phyloP scores from a whole-genome alignment of 768 basidiomycete genomes.

The Suillus brevipes region DNA sequence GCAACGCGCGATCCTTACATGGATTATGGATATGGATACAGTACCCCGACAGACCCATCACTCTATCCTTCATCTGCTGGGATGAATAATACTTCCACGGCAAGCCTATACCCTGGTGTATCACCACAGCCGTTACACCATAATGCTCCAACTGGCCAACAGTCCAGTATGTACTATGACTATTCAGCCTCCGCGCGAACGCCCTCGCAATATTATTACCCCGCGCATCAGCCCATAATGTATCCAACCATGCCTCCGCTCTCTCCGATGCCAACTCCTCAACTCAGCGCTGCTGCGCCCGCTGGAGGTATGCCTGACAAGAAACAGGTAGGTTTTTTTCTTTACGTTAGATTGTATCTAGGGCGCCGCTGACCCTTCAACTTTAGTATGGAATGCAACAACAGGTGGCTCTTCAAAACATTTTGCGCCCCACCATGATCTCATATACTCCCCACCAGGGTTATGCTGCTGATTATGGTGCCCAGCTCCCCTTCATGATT shows the following conservation, averaged over 20 bases:
- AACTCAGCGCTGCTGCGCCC: slow-evolving; percentile 42
- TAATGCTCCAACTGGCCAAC: slow-evolving; percentile 43
- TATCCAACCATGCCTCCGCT: slow-evolving; percentile 54
- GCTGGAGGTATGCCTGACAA: slow-evolving; percentile 47
- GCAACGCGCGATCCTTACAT: slow-evolving; percentile 50
- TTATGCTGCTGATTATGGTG: slow-evolving; percentile 51
- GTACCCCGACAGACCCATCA: slow-evolving; percentile 47
- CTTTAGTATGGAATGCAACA: slow-evolving; percentile 47
- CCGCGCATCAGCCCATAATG: slow-evolving; percentile 56
- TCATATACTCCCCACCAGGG: slow-evolving; percentile 38
- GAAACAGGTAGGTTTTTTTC: slow-evolving; percentile 51
- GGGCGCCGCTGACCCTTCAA: slow-evolving; percentile 13
- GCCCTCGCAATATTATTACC: slow-evolving; percentile 62
- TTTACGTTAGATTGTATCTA: slow-evolving; percentile 11
- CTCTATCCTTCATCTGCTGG: slow-evolving; percentile 50
- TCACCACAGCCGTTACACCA: slow-evolving; percentile 44
- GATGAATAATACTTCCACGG: slow-evolving; percentile 43
- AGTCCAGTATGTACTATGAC: slow-evolving; percentile 60
- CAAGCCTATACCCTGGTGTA: slow-evolving; percentile 51
- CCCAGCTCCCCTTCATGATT: slow-evolving; percentile 46
- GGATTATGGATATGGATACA: slow-evolving; percentile 62
- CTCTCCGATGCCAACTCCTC: slow-evolving; percentile 55
- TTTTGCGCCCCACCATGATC: slow-evolving; percentile 43
- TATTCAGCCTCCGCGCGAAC: slow-evolving; percentile 49
- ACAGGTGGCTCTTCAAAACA: slow-evolving; percentile 42